phyloP scores from a whole-genome alignment of 805 yeast genomes.

The Jamesozyma jinghongensis region DNA sequence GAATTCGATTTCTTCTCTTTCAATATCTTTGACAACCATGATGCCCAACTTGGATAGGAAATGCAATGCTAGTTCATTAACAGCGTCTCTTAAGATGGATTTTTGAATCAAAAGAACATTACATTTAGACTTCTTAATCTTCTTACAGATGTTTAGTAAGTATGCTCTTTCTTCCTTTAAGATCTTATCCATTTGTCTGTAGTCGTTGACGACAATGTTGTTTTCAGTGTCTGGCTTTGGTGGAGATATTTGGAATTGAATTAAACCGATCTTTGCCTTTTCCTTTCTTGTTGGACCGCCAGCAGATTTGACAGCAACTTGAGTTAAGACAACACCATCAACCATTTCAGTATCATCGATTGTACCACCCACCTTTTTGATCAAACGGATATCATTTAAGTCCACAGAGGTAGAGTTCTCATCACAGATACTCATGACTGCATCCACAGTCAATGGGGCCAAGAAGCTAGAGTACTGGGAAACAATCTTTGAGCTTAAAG shows the following conservation, averaged over 20 bases:
- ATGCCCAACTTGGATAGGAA: slow-evolving; percentile 88
- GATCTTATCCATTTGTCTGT: slow-evolving; percentile 98
- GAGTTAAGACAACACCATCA: slow-evolving; percentile 90
- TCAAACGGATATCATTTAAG: slow-evolving; percentile 74
- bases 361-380: slow-evolving; percentile 95
- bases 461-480: slow-evolving; percentile 79
- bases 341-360: slow-evolving; percentile 92
- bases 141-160: slow-evolving; percentile 86
- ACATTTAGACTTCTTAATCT: slow-evolving; percentile 94
- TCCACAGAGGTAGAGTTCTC: slow-evolving; percentile 62
- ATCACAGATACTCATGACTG: slow-evolving; percentile 71
- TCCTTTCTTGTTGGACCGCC: slow-evolving; percentile 95
- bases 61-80: slow-evolving; percentile 88
- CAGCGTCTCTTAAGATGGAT: slow-evolving; percentile 91
- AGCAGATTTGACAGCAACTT: slow-evolving; percentile 77
- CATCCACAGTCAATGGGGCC: slow-evolving; percentile 91
- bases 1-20: slow-evolving; percentile 93
- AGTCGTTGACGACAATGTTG: slow-evolving; percentile 93
- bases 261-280: slow-evolving; percentile 81
- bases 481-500: slow-evolving; percentile 89
- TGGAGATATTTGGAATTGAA: slow-evolving; percentile 92
- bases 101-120: slow-evolving; percentile 84
- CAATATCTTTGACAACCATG: slow-evolving; percentile 90
- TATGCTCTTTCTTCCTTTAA: slow-evolving; percentile 96
- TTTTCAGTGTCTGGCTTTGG: slow-evolving; percentile 98